phyloP scores from a whole-genome alignment of 495 filamentous ascomycete genomes.

The Trichocladium uniseriatum region DNA sequence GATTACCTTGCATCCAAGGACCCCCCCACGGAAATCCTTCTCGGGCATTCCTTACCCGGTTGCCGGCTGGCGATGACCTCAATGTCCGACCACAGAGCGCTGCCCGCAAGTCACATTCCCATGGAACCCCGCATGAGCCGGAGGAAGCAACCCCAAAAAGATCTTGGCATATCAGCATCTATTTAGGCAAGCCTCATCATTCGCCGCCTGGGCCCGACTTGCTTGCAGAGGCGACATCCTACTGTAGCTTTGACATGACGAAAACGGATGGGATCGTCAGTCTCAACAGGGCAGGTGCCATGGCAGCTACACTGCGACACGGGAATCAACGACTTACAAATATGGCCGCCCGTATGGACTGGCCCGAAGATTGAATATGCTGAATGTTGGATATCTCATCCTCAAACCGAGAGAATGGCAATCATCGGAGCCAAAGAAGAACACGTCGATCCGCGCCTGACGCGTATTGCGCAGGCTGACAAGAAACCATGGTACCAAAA shows the following conservation, averaged over 20 bases:
- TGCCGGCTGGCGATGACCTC: neutral
- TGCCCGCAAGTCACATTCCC: neutral
- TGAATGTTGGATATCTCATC: too few species aligned
- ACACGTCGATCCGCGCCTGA: constrained; percentile 30
- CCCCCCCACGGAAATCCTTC: too few species aligned
- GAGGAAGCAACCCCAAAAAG: constrained; percentile 23
- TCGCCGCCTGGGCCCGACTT: too few species aligned
- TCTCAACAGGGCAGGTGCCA: neutral
- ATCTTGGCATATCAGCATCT: constrained; percentile 14
- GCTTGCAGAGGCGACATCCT: too few species aligned
- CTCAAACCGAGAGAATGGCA: constrained; percentile 8
- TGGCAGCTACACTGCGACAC: neutral
- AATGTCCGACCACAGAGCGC: neutral
- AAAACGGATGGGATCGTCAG: constrained; percentile 1
- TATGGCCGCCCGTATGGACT: too few species aligned
- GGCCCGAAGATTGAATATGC: too few species aligned
- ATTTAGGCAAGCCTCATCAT: too few species aligned
- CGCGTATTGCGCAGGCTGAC: constrained; percentile 41
- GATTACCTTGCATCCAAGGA: too few species aligned
- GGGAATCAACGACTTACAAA: too few species aligned
- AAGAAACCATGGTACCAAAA: constrained; percentile 53
- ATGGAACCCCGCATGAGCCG: constrained; percentile 18
- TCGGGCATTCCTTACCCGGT: neutral
- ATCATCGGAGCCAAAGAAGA: constrained; percentile 23
- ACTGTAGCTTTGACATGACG: neutral